Percentiles rank a stretch among this genome's conserved stretches.
Conservation (phyloP, 2,329 filamentous ascomycete species). For the Curvularia sp. region DNA sequence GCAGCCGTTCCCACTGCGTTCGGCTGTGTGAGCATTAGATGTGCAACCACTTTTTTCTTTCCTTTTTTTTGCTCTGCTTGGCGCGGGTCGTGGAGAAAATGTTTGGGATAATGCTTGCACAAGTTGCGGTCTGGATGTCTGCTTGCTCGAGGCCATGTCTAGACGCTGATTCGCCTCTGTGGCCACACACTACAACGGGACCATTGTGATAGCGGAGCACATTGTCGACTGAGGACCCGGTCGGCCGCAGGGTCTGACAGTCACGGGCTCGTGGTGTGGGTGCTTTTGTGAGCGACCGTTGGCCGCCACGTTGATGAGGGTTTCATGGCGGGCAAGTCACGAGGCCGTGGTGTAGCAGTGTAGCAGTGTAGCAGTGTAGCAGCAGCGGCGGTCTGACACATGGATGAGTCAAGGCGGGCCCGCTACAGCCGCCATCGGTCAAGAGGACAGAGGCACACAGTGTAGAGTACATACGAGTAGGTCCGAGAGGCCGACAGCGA, state of each 20-base stretch:
- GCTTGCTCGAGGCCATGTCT: conserved; percentile 30
- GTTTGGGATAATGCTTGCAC: conserved; percentile 34
- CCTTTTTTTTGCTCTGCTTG: conserved; percentile 24
- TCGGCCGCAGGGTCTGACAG: conserved; percentile 39
- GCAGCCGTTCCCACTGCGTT: conserved; percentile 22
- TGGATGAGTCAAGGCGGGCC: neutral
- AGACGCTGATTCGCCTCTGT: conserved; percentile 41
- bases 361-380: conserved; percentile 17
- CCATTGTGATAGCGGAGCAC: conserved; percentile 35
- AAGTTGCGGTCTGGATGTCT: conserved; percentile 33
- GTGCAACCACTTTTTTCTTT: conserved; percentile 9
- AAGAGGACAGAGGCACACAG: neutral
- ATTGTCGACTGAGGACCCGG: conserved; percentile 27
- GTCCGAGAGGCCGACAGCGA: conserved; percentile 14
- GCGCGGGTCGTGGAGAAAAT: conserved; percentile 28
- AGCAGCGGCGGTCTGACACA: conserved; percentile 37
- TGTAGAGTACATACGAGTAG: conserved; percentile 3
- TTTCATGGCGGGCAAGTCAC: conserved; percentile 23
- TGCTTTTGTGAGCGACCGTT: conserved; percentile 35
- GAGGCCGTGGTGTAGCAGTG: conserved; percentile 21
- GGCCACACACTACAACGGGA: conserved; percentile 26
- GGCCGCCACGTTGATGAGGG: conserved; percentile 38
- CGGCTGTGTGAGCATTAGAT: conserved; percentile 7
- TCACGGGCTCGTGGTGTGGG: conserved; percentile 46
- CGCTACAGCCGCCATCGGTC: conserved; percentile 13